A percentile compares a stretch with the other conserved stretches of the same genome.
phyloP scores from a whole-genome alignment of 306 rosid genomes.

The Pyrus bretschneideri region DNA sequence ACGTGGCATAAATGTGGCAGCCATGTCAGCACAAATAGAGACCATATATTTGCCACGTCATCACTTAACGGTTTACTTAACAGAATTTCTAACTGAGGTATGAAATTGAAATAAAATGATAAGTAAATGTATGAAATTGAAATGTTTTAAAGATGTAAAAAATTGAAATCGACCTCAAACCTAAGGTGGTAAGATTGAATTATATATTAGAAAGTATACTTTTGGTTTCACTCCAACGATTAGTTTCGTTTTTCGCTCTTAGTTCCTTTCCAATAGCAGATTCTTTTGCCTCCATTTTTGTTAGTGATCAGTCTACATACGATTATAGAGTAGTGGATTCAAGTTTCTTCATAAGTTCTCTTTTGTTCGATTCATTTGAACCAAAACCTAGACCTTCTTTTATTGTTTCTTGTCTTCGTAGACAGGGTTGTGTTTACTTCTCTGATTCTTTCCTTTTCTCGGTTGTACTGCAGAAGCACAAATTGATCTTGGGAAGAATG shows the following conservation, averaged over 20 bases:
- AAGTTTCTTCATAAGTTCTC: not conserved
- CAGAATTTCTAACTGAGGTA: too few relatives aligned
- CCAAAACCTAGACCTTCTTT: not conserved
- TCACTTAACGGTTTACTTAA: too few relatives aligned
- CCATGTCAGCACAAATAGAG: too few relatives aligned
- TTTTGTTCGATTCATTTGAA: not conserved
- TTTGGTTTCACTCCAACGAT: not conserved
- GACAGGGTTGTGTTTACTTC: slow-evolving; percentile 1
- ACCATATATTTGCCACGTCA: too few relatives aligned
- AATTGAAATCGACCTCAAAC: too few relatives aligned
- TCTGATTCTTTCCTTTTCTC: slow-evolving; percentile 23
- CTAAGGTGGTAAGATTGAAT: not conserved
- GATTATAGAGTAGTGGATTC: not conserved
- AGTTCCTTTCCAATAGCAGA: not conserved
- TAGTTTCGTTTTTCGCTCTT: not conserved
- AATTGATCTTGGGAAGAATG: slow-evolving; percentile 50
- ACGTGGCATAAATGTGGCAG: too few relatives aligned
- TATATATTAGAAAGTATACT: not conserved
- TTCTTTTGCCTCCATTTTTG: not conserved
- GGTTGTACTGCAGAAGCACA: slow-evolving; percentile 61
- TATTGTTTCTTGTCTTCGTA: slow-evolving; percentile 6
- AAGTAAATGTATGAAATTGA: too few relatives aligned
- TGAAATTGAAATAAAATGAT: too few relatives aligned
- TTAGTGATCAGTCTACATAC: not conserved
- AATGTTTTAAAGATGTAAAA: too few relatives aligned